phyloP scores from a whole-genome alignment of 2,329 filamentous ascomycete species.

The Colletotrichum sp. region DNA sequence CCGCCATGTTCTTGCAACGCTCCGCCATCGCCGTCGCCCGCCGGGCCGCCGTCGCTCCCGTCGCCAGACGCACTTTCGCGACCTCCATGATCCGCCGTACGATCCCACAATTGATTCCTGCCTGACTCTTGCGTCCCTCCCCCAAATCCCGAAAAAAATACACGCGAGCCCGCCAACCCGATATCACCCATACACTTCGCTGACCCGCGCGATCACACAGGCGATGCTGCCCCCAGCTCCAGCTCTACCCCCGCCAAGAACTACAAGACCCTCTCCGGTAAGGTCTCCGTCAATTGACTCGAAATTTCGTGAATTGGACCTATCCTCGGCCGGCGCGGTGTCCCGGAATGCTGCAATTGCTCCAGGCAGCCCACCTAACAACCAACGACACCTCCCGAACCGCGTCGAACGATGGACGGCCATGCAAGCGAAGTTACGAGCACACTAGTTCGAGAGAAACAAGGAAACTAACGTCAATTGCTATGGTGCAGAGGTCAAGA shows the following conservation, averaged over 20 bases:
- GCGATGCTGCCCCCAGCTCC: conserved; percentile 46
- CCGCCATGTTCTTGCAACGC: conserved; percentile 69
- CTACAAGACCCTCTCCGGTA: conserved; percentile 55
- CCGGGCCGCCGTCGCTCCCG: conserved; percentile 59
- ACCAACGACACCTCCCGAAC: conserved; percentile 9
- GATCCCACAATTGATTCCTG: conserved; percentile 29
- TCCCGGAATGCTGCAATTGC: neutral
- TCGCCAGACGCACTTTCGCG: conserved; percentile 63
- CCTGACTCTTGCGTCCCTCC: conserved; percentile 12
- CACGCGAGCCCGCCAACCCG: conserved; percentile 2
- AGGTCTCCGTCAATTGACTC: conserved; percentile 24
- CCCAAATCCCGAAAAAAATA: conserved; percentile 10
- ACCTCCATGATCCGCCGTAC: conserved; percentile 67
- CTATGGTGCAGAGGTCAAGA: conserved; percentile 74
- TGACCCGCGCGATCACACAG: conserved; percentile 27
- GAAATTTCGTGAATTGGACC: neutral
- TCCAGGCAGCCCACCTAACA: neutral
- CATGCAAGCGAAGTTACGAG: neutral
- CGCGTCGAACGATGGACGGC: conserved; percentile 5
- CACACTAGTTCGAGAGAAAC: neutral
- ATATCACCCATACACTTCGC: conserved; percentile 1
- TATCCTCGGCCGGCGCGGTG: neutral
- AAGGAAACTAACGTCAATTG: conserved; percentile 9
- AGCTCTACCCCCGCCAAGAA: conserved; percentile 41
- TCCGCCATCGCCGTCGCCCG: conserved; percentile 65